A percentile compares a stretch with the other conserved stretches of the same genome.
phyloP scores from a whole-genome alignment of 345 rosid species.

The Hibiscus trionum region DNA sequence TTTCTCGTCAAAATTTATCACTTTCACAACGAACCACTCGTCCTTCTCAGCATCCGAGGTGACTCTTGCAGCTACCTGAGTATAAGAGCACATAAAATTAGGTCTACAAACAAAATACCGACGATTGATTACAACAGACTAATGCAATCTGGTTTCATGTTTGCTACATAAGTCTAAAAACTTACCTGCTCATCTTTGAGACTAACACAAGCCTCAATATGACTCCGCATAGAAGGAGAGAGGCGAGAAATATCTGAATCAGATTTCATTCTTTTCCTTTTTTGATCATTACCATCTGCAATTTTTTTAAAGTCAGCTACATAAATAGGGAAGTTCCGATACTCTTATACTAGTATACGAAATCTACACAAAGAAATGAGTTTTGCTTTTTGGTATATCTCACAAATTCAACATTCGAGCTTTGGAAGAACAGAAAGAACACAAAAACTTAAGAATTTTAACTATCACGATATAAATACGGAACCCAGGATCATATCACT shows the following conservation, averaged over 20 bases:
- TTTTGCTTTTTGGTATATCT: neutral
- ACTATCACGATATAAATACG: neutral
- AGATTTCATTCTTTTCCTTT: constrained; percentile 61
- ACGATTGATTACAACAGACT: constrained; percentile 4
- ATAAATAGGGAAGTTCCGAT: constrained; percentile 2
- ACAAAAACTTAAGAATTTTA: neutral
- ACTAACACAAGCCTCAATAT: constrained; percentile 60
- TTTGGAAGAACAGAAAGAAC: neutral
- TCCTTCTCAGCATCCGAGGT: constrained; percentile 76
- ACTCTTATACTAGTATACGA: neutral
- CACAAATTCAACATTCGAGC: neutral
- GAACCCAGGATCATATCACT: neutral
- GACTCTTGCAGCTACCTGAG: constrained; percentile 93
- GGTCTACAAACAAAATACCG: neutral
- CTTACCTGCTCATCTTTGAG: constrained; percentile 89
- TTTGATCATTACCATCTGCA: constrained; percentile 80
- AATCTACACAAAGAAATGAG: neutral
- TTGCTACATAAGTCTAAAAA: constrained; percentile 8
- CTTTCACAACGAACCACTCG: constrained; percentile 92
- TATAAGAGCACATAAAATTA: constrained; percentile 6
- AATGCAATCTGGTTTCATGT: neutral
- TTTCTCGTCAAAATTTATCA: constrained; percentile 81
- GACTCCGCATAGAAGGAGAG: constrained; percentile 59
- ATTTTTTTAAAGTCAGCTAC: constrained; percentile 26
- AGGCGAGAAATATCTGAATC: constrained; percentile 69